A percentile compares a stretch with the other conserved stretches of the same genome.
Conservation (phyloP, 1,284 basidiomycete species). For the Paramarasmius palmivorus region DNA sequence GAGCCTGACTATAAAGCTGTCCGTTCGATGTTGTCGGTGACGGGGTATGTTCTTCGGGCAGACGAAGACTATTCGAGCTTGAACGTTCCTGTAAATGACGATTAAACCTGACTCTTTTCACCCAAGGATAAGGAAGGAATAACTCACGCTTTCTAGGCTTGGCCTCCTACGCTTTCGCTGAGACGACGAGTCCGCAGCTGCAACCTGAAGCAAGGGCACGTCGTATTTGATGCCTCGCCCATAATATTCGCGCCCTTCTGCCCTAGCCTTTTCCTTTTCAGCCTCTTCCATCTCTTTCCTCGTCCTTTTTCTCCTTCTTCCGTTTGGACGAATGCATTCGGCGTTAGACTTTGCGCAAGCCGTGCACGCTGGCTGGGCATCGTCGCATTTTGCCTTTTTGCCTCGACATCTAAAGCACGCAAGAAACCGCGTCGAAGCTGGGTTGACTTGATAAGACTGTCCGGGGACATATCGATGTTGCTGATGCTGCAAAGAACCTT, state of each 20-base stretch:
- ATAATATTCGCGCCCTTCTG: not conserved
- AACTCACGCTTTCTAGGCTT: too few species aligned
- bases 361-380: conserved; percentile 12
- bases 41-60: too few species aligned
- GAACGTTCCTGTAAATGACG: too few species aligned
- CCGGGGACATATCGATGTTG: too few species aligned
- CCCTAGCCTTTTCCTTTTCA: conserved; percentile 3
- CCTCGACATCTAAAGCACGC: conserved; percentile 16
- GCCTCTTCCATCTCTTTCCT: conserved; percentile 16
- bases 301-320: conserved; percentile 14
- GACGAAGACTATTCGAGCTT: too few species aligned
- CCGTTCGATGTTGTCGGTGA: too few species aligned
- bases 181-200: not conserved
- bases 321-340: conserved; percentile 15
- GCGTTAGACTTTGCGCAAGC: conserved; percentile 13
- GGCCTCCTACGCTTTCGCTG: not conserved
- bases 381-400: conserved; percentile 14
- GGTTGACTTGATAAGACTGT: too few species aligned
- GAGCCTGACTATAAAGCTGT: too few species aligned
- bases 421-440: not conserved
- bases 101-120: too few species aligned
- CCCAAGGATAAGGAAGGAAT: too few species aligned
- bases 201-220: not conserved
- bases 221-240: not conserved
- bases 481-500: too few species aligned